These are phyloP conservation scores for Hypoxylon sp. DNA, from an alignment of 2,329 filamentous ascomycete genomes.

Conservation along the genomic window DNA sequence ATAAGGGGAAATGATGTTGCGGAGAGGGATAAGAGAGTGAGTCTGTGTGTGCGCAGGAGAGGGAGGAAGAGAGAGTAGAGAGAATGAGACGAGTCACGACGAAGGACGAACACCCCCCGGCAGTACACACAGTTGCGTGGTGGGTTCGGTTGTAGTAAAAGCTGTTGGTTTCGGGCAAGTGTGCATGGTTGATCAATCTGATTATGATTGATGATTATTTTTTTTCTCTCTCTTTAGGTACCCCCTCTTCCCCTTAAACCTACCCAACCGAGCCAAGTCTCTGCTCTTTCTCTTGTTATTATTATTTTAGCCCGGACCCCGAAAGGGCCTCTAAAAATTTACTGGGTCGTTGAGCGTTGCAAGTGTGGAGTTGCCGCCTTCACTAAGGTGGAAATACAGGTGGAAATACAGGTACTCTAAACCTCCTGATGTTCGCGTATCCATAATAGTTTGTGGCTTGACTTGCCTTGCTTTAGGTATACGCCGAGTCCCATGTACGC, in stretches of 20 bases:
- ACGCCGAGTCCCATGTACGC: no score
- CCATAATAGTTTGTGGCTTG: conserved; percentile 4
- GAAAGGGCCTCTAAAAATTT: conserved; percentile 29
- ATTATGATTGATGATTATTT: conserved; percentile 29
- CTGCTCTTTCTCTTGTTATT: conserved; percentile 13
- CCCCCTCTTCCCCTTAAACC: conserved; percentile 30
- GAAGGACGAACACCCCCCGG: conserved; percentile 37
- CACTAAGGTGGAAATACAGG: no score
- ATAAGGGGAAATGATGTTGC: conserved; percentile 33
- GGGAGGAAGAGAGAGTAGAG: conserved; percentile 32
- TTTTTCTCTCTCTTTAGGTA: conserved; percentile 19
- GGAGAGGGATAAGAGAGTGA: conserved; percentile 40
- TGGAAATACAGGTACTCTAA: neutral
- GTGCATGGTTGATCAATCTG: conserved; percentile 43
- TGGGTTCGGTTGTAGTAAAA: conserved; percentile 43
- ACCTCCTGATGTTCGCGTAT: neutral
- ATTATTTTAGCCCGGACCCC: conserved; percentile 33
- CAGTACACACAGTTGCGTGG: conserved; percentile 37
- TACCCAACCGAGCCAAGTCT: conserved; percentile 27
- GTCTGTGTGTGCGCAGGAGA: conserved; percentile 27
- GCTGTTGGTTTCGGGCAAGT: conserved; percentile 44
- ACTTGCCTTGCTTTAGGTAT: neutral
- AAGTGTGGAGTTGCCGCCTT: conserved; percentile 23
- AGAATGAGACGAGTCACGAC: conserved; percentile 45
- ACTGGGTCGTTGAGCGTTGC: conserved; percentile 21